Percentiles rank a stretch among this genome's conserved stretches.
Evolutionary conservation across 768 basidiomycete genomes (phyloP).

Genomic region (Stropharia rugosoannulata): DNA sequence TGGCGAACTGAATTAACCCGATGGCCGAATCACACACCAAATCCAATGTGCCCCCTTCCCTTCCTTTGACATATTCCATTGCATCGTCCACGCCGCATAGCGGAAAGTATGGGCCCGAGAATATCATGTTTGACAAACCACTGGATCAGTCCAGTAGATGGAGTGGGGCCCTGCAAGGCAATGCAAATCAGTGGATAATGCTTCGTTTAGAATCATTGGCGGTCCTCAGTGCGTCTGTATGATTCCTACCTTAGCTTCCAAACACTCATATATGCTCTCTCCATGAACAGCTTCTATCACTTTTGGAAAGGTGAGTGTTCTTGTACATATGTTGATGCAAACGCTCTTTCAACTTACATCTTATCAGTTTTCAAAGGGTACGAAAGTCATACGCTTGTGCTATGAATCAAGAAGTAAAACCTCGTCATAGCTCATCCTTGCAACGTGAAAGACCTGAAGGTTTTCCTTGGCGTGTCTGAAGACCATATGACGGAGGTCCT

Average conservation of each 20-base stretch:
- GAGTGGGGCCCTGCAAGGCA: constrained; percentile 66
- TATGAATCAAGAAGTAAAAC: constrained; percentile 4
- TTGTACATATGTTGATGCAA: not conserved
- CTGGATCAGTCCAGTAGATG: constrained; percentile 69
- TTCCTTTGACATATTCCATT: constrained; percentile 47
- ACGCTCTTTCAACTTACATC: not conserved
- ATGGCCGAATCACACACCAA: not conserved
- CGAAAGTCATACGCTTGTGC: constrained; percentile 6
- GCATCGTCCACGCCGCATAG: constrained; percentile 69
- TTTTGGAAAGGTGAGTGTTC: constrained; percentile 70
- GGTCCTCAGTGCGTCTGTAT: constrained; percentile 61
- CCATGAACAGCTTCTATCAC: constrained; percentile 59
- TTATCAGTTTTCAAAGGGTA: constrained; percentile 43
- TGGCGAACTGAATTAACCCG: no score
- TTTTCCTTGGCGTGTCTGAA: constrained; percentile 62
- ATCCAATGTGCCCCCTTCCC: constrained; percentile 16
- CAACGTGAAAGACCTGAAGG: constrained; percentile 81
- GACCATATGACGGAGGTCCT: constrained; percentile 72
- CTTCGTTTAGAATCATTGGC: constrained; percentile 58
- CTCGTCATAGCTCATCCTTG: constrained; percentile 68
- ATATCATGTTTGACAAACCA: constrained; percentile 65
- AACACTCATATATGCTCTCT: not conserved
- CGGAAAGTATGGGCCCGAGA: constrained; percentile 65
- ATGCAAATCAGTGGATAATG: constrained; percentile 68
- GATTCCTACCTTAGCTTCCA: not conserved